These are phyloP conservation scores for Penstemon newberryi DNA, from an alignment of 257 asterid species.

Conservation along the genomic window DNA sequence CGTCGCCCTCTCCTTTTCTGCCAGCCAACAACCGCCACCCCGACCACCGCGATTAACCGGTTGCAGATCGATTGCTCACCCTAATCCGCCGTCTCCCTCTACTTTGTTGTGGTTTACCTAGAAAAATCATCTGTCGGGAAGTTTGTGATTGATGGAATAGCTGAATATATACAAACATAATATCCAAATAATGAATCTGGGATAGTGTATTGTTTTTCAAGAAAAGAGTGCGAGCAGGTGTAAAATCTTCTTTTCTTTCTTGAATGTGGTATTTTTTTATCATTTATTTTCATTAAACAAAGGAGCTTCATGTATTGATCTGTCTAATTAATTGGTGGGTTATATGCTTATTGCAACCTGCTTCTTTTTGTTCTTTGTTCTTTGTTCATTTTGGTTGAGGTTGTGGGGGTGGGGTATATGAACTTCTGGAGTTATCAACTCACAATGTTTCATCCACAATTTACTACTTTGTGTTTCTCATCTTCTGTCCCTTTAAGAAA, in stretches of 20 bases:
- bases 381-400: slow-evolving; percentile 10
- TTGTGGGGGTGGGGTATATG: slow-evolving; percentile 5
- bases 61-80: too few relatives aligned
- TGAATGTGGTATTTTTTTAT: slow-evolving; percentile 9
- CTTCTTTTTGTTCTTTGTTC: background rate
- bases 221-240: slow-evolving; percentile 98
- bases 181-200: slow-evolving; percentile 94
- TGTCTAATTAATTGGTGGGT: slow-evolving; percentile 15
- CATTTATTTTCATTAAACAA: slow-evolving; percentile 3
- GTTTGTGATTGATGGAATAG: slow-evolving; percentile 72
- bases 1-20: too few relatives aligned
- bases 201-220: slow-evolving; percentile 94
- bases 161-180: slow-evolving; percentile 71
- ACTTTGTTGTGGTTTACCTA: background rate
- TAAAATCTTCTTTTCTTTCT: slow-evolving; percentile 16
- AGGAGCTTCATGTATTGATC: slow-evolving; percentile 11
- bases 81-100: too few relatives aligned
- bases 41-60: too few relatives aligned
- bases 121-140: slow-evolving; percentile 82
- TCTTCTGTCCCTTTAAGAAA: background rate
- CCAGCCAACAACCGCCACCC: too few relatives aligned
- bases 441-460: slow-evolving; percentile 18
- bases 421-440: slow-evolving; percentile 22
- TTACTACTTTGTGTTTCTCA: background rate
- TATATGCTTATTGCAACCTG: slow-evolving; percentile 1